A percentile compares a stretch with the other conserved stretches of the same genome.
Conservation (phyloP, 2,329 filamentous ascomycete genomes). For the Ceratocystiopsis sp. region DNA sequence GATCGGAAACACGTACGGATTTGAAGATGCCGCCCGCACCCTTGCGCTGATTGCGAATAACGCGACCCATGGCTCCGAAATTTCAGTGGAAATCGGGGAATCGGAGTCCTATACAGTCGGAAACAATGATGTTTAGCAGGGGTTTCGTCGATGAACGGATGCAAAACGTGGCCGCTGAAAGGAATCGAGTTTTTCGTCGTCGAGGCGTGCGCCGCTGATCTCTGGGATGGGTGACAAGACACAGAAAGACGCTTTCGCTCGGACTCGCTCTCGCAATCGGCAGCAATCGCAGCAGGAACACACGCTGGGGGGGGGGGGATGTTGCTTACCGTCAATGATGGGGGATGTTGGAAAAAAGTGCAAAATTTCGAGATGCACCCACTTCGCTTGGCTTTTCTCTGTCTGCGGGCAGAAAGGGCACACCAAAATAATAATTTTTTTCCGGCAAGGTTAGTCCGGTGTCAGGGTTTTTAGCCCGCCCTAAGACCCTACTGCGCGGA, state of each 20-base stretch:
- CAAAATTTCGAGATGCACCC: slow-evolving; percentile 8
- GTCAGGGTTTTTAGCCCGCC: background rate
- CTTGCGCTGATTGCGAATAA: slow-evolving; percentile 49
- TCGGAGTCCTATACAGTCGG: slow-evolving; percentile 4
- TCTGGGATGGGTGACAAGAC: background rate
- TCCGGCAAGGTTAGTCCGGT: too few species aligned
- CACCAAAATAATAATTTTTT: background rate
- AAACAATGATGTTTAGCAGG: slow-evolving; percentile 1
- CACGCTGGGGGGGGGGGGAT: background rate
- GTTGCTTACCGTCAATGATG: slow-evolving; percentile 9
- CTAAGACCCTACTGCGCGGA: too few species aligned
- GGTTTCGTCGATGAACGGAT: background rate
- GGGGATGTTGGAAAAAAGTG: slow-evolving; percentile 4
- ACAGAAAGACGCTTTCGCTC: background rate
- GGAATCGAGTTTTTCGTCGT: background rate
- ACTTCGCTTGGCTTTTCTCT: slow-evolving; percentile 4
- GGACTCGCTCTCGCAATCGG: background rate
- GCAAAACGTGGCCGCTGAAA: background rate
- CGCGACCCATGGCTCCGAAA: slow-evolving; percentile 11
- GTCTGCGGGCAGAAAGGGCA: slow-evolving; percentile 1
- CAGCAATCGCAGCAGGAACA: background rate
- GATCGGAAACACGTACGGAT: slow-evolving; percentile 10
- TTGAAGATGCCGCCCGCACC: slow-evolving; percentile 42
- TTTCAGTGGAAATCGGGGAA: background rate
- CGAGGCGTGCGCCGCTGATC: background rate